Base-by-base conservation (phyloP, 2,329 filamentous ascomycete genomes). In the Fusarium stilboides region DNA sequence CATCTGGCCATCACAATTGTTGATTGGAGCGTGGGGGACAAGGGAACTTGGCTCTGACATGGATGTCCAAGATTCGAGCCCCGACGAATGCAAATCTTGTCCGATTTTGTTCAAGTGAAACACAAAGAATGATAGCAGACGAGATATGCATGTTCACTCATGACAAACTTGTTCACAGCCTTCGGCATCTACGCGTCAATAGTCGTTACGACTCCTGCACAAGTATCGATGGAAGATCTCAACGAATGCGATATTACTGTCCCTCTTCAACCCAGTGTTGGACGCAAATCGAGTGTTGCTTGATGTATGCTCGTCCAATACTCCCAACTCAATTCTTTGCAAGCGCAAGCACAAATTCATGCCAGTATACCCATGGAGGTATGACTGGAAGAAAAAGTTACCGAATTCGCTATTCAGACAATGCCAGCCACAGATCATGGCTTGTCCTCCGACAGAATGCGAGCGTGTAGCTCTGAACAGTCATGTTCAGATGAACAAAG, bases 101-200 rank as follows among this genome's bases (percentile, higher is more conserved):
- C 61, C 42, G 4, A 22, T 44, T 65, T 22, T 43, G 56, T 60
- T 28, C 40, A 49, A 53, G 46, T 65, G 61, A 65, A 60, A 65
- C 62, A 33, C n/a, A 20, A 28, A 20, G 26, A 57, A 13, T 37
- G 31, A 12, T 17, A 56, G 50, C 24, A 26, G 14, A 34, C 14
- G 26, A 59, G 47, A 20, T 12, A 14, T 42, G 39, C 39, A 24
- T n/a, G 36, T 19, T 39, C 36, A n/a, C 36, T 28, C 22, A 22
- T 36, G n/a, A 52, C 33, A 19, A 43, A 43, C 17, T 12, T 19
- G 13, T 20, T 31, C 31, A 33, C 5, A 33, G 10, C 37, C 36
- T 39, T 39, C 26, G 7, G 40, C 19, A 65, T 53, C 36, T 47
- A 60, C 62, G 53, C 60, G 62, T 65, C 62, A 65, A 59, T 28